A percentile compares a stretch with the other conserved stretches of the same genome.
These are phyloP conservation scores for Triticum turgidum DNA, from an alignment of 176 grass and related monocot genomes.

Conservation along the genomic window DNA sequence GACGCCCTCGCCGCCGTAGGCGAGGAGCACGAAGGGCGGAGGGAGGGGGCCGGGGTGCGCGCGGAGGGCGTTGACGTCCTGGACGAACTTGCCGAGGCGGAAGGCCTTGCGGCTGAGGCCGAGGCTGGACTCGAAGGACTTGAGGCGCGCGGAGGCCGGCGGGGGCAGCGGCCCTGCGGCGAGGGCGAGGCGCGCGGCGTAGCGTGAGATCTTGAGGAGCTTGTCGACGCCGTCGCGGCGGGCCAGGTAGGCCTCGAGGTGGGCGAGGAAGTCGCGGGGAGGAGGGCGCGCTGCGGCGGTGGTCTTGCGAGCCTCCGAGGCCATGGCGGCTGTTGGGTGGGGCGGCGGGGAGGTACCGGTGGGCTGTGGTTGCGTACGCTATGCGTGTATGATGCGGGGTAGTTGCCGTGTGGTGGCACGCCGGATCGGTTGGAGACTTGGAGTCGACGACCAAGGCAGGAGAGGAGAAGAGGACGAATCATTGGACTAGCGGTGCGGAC, in stretches of 20 bases:
- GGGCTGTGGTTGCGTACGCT: conserved; percentile 19
- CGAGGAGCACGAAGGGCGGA: conserved; percentile 39
- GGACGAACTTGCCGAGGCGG: conserved; percentile 93
- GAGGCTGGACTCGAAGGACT: conserved; percentile 79
- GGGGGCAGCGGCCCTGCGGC: conserved; percentile 38
- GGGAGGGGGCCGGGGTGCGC: conserved; percentile 5
- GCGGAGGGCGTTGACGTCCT: conserved; percentile 74
- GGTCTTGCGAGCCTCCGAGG: conserved; percentile 22
- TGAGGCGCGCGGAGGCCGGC: conserved; percentile 46
- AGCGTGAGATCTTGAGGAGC: conserved; percentile 96
- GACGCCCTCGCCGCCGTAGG: conserved; percentile 63
- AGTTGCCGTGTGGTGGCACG: neutral
- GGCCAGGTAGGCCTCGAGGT: conserved; percentile 84
- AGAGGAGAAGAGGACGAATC: neutral
- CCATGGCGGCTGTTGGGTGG: conserved; percentile 19
- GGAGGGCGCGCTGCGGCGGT: neutral
- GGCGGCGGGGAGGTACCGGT: neutral
- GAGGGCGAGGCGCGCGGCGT: conserved; percentile 75
- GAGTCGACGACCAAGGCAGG: neutral
- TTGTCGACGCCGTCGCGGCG: conserved; percentile 98
- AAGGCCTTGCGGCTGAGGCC: conserved; percentile 94
- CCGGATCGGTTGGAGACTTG: conserved; percentile 7
- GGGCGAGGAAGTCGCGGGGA: conserved; percentile 69
- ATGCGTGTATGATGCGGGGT: neutral
- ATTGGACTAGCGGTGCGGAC: neutral